Base-by-base conservation (phyloP, 2,329 filamentous ascomycete genomes). In the Metarhizium brunneum region DNA sequence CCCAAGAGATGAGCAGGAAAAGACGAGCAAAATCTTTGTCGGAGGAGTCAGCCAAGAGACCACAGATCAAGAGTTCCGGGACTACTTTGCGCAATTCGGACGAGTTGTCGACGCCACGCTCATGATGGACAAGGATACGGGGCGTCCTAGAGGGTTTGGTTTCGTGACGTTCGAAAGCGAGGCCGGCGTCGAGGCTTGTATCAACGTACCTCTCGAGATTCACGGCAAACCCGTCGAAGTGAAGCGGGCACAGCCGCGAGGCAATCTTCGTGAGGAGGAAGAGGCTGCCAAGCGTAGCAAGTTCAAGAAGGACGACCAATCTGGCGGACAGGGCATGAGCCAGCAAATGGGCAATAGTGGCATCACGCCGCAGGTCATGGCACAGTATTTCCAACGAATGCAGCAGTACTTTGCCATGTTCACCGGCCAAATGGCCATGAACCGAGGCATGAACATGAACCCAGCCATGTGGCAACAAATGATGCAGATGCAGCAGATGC, bases 81-180 rank as follows among this genome's bases (percentile, higher is more conserved):
- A 94, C 58, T 99, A 96, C 73, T 99, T 99, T 74, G 90, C 88
- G 66, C 90, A 96, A 66, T 99, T 97, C 65, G 94, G 94, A 32
- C 86, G 92, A 58, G 94, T 99, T 20, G 87, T 99, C 43, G 94
- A 99, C 73, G 94, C 94, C 2, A 99, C 94, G 0, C 83, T 99
- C 2, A 99, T 99, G 94, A 99, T 99, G 85, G 94, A 99, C 71
- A 99, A 99, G 73, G 94, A 99, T 70, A 99, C 94, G 1, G 94
- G 94, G n/a, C 84, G 94, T 45, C 94, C 94, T 2, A 83, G 94
- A 67, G 94, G 94, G 2, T 99, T 99, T 66, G 94, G 94, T 14
- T 99, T 99, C 70, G 94, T 99, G 54, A 99, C 94, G 0, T 99
- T 99, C 64, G 94, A 99, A 72, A 95, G 87, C 62, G 94, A 99